Percentiles rank a stretch among this genome's conserved stretches.
phyloP scores from a whole-genome alignment of 176 grass and related monocot species.

The Aegilops umbellulata region DNA sequence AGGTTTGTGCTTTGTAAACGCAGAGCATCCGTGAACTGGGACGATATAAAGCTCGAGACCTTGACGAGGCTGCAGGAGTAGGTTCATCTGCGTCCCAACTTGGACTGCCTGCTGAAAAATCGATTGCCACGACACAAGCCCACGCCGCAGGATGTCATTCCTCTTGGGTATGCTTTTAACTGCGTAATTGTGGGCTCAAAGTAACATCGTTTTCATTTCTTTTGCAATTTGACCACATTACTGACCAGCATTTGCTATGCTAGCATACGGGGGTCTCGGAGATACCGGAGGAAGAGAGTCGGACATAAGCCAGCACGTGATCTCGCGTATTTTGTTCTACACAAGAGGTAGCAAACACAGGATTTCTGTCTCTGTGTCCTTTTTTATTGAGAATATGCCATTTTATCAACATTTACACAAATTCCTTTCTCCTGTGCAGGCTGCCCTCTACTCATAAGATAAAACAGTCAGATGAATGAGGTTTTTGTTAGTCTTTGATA shows the following conservation, averaged over 20 bases:
- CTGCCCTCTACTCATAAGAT: not conserved
- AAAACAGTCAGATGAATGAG: not conserved
- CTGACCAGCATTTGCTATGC: not conserved
- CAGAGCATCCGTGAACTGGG: conserved; percentile 20
- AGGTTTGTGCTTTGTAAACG: not conserved
- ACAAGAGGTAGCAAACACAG: conserved; percentile 10
- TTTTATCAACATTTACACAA: not conserved
- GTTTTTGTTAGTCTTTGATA: not conserved
- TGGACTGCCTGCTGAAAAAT: conserved; percentile 1
- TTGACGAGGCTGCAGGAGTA: not conserved
- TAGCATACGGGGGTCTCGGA: not conserved
- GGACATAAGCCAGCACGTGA: not conserved
- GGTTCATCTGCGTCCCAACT: not conserved
- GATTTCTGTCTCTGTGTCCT: not conserved
- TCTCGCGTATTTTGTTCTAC: conserved; percentile 16
- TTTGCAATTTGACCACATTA: not conserved
- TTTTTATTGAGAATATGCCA: not conserved
- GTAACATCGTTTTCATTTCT: not conserved
- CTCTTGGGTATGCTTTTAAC: conserved; percentile 7
- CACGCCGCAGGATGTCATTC: not conserved
- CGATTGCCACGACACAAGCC: not conserved
- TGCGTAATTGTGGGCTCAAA: not conserved
- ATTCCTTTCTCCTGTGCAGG: conserved; percentile 5
- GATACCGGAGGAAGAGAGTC: conserved; percentile 11
- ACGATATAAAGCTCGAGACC: not conserved